A percentile compares a stretch with the other conserved stretches of the same genome.
Evolutionary conservation across 805 yeast species (phyloP).

Genomic region (Barnettozyma pratensis): DNA sequence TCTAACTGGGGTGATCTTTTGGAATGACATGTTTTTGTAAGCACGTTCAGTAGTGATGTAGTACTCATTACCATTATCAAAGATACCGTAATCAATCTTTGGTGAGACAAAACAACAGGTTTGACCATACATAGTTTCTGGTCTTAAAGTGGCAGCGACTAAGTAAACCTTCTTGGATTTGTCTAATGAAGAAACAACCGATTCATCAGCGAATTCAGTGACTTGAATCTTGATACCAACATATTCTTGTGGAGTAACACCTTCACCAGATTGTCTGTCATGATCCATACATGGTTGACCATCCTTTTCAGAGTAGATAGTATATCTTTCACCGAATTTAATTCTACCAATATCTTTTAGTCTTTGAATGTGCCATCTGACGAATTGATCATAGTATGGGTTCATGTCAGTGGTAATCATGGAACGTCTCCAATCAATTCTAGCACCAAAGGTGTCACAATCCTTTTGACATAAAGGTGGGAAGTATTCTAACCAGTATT

Average conservation of each 20-base stretch:
- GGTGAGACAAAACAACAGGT: slow-evolving; percentile 98
- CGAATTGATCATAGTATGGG: slow-evolving; percentile 91
- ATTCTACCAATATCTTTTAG: slow-evolving; percentile 83
- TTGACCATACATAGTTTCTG: slow-evolving; percentile 99
- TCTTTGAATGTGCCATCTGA: slow-evolving; percentile 93
- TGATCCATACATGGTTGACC: slow-evolving; percentile 99
- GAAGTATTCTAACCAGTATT: slow-evolving; percentile 85
- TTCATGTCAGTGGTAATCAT: slow-evolving; percentile 92
- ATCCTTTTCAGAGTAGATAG: slow-evolving; percentile 95
- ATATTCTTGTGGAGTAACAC: slow-evolving; percentile 94
- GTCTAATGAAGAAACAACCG: slow-evolving; percentile 34
- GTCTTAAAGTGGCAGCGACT: slow-evolving; percentile 96
- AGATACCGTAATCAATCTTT: slow-evolving; percentile 86
- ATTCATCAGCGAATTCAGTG: slow-evolving; percentile 45
- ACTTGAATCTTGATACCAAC: slow-evolving; percentile 86
- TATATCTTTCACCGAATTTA: slow-evolving; percentile 97
- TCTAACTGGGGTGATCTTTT: slow-evolving; percentile 84
- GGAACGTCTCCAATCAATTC: slow-evolving; percentile 98
- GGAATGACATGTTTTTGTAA: slow-evolving; percentile 95
- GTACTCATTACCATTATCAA: slow-evolving; percentile 73
- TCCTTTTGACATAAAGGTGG: slow-evolving; percentile 84
- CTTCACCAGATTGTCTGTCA: slow-evolving; percentile 96
- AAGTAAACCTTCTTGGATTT: slow-evolving; percentile 64
- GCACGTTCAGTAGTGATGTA: slow-evolving; percentile 91
- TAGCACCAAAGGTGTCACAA: slow-evolving; percentile 78